Percentiles rank a stretch among this genome's conserved stretches.
phyloP scores from a whole-genome alignment of 2,329 filamentous ascomycete species.

The Thelonectria olida region DNA sequence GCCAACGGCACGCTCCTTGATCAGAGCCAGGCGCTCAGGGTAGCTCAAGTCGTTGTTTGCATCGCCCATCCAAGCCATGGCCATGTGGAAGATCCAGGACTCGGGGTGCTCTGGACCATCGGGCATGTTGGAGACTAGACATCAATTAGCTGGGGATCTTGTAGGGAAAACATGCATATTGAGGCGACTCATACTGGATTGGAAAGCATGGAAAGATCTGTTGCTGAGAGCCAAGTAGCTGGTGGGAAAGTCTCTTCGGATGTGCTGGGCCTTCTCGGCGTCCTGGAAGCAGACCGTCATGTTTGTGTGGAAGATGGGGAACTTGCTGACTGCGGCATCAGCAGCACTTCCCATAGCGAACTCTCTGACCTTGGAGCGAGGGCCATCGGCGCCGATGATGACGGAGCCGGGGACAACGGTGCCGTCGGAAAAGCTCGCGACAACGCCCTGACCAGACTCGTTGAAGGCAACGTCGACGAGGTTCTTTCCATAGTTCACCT shows the following conservation, averaged over 20 bases:
- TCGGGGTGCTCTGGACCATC: slow-evolving; percentile 31
- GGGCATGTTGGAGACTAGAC: slow-evolving; percentile 34
- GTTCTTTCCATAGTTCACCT: slow-evolving; percentile 32
- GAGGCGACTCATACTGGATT: slow-evolving; percentile 26
- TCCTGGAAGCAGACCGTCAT: slow-evolving; percentile 36
- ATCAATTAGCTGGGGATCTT: not conserved
- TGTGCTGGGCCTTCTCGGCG: slow-evolving; percentile 30
- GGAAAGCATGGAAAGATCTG: slow-evolving; percentile 34
- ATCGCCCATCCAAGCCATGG: slow-evolving; percentile 35
- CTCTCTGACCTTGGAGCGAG: slow-evolving; percentile 31
- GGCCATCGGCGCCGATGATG: slow-evolving; percentile 32
- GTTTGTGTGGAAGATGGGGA: slow-evolving; percentile 38
- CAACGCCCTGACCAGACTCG: slow-evolving; percentile 24
- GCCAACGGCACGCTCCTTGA: slow-evolving; percentile 30
- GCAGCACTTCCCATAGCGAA: slow-evolving; percentile 28
- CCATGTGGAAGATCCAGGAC: slow-evolving; percentile 37
- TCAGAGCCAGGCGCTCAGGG: slow-evolving; percentile 29
- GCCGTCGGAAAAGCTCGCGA: slow-evolving; percentile 29
- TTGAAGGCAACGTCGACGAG: slow-evolving; percentile 31
- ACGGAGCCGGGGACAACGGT: slow-evolving; percentile 18
- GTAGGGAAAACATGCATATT: too few relatives aligned
- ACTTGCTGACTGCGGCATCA: slow-evolving; percentile 32
- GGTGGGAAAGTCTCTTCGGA: slow-evolving; percentile 29
- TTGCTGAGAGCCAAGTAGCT: slow-evolving; percentile 35
- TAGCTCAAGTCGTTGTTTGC: slow-evolving; percentile 26